Evolutionary conservation across 768 basidiomycete species (phyloP).

Genomic region (Pisolithus tinctorius): DNA sequence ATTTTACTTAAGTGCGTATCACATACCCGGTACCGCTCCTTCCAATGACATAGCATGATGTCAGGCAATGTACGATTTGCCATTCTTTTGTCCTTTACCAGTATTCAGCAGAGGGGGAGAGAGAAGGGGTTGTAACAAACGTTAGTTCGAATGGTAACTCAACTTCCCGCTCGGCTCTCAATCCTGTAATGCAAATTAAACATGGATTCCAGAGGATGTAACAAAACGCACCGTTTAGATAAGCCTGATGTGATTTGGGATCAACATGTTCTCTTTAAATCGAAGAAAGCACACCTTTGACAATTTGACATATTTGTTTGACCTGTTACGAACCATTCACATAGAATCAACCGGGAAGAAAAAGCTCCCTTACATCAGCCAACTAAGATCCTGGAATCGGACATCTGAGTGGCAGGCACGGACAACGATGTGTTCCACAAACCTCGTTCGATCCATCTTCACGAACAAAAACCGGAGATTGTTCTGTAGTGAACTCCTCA

Average conservation of each 20-base stretch:
- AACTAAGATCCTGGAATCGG: conserved; percentile 36
- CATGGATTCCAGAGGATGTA: background rate
- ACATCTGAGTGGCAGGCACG: background rate
- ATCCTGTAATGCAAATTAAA: conserved; percentile 2
- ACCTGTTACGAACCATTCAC: background rate
- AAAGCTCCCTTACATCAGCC: conserved; percentile 37
- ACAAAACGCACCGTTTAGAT: conserved; percentile 1
- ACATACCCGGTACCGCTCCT: conserved; percentile 61
- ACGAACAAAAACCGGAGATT: background rate
- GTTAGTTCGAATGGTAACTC: conserved; percentile 12
- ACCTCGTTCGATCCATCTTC: background rate
- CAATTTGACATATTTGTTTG: conserved; percentile 3
- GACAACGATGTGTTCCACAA: background rate
- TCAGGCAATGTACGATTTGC: conserved; percentile 45
- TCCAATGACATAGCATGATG: conserved; percentile 55
- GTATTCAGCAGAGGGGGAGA: background rate
- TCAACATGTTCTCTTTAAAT: background rate
- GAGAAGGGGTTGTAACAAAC: conserved; percentile 1
- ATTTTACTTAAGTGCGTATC: too few species aligned
- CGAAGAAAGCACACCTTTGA: background rate
- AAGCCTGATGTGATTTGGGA: background rate
- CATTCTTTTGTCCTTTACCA: conserved; percentile 35
- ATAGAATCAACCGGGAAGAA: background rate
- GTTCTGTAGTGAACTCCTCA: conserved; percentile 1
- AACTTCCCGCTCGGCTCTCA: conserved; percentile 13